Base-by-base conservation (phyloP, 2,329 filamentous ascomycete species). In the Conoideocrella luteorostrata region DNA sequence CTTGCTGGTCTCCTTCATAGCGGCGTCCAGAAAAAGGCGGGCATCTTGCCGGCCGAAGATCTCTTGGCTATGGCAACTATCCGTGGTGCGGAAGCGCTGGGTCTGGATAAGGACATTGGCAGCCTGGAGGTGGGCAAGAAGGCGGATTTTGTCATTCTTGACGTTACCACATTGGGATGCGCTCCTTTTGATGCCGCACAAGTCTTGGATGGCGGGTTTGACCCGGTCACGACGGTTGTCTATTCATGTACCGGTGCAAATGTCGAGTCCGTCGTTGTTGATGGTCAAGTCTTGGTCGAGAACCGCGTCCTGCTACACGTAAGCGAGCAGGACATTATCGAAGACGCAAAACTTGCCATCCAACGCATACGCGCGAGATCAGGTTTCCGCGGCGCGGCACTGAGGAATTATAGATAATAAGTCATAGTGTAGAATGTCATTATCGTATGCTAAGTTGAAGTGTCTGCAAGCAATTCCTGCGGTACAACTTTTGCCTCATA, bases 1-100 rank as follows among this genome's bases (percentile, higher is more conserved):
- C 59, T 75, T 1, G 70, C 72, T 0, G 67, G 63, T 0, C 68
- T 75, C 10, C 54, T 77, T 26, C 73, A 76, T 47, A 70, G 70
- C 48, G 68, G 68, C 15, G 46, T 52, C 3, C 60, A 58, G 4
- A 59, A 62, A 36, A 63, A 75, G 47, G 69, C 73, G 2, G 61
- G 57, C 0, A 48, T 62, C 1, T 57, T 75, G 1, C 61, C 62
- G 0, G 72, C 72, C 0, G 66, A 74, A 45, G 58, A 60, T 71
- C 49, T 73, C 9, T 20, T 36, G 7, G 34, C 20, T 20, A 36
- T 76, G 69, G 71, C 71, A 0, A 75, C 72, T 1, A 71, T 75
- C 47, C 67, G 71, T 40, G 72, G 70, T 0, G 72, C 72, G 1
- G 65, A 58, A 43, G 71, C 72, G 0, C 51, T 76, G 22, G 71